Conservation (phyloP, 768 basidiomycete species). For the Fistulinella prunicolor region DNA sequence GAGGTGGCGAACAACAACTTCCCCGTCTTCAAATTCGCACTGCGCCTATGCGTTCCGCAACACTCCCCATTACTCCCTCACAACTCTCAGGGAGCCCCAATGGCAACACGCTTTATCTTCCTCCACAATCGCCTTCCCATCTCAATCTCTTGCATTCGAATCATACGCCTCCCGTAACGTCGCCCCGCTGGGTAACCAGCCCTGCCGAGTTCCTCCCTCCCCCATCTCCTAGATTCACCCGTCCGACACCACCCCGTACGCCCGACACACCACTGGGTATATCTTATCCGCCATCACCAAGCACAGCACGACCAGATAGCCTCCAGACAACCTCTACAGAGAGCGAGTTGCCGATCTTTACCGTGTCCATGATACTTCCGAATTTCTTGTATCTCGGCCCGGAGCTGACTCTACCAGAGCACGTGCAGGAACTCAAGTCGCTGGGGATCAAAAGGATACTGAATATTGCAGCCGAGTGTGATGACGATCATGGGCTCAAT, state of each 20-base stretch:
- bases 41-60: constrained; percentile 55
- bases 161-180: constrained; percentile 53
- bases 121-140: constrained; percentile 54
- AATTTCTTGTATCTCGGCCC: constrained; percentile 90
- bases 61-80: constrained; percentile 47
- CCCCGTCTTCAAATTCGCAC: constrained; percentile 64
- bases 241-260: constrained; percentile 37
- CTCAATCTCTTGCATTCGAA: constrained; percentile 59
- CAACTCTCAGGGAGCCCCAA: constrained; percentile 21
- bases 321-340: constrained; percentile 22
- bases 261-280: constrained; percentile 37
- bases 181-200: constrained; percentile 38
- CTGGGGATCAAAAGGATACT: constrained; percentile 85
- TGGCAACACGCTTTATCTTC: constrained; percentile 18
- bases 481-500: constrained; percentile 73
- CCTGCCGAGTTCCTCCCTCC: constrained; percentile 39
- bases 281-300: constrained; percentile 44
- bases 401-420: constrained; percentile 70
- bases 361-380: constrained; percentile 89
- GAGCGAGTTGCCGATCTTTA: constrained; percentile 63
- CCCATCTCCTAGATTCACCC: constrained; percentile 22
- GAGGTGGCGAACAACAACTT: constrained; percentile 41
- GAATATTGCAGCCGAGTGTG: constrained; percentile 90
- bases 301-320: constrained; percentile 60
- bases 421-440: constrained; percentile 68